Evolutionary conservation across 495 filamentous ascomycete species (phyloP), one percentile per base, ranked within the genome.

Genomic region (Tuber indicum): DNA sequence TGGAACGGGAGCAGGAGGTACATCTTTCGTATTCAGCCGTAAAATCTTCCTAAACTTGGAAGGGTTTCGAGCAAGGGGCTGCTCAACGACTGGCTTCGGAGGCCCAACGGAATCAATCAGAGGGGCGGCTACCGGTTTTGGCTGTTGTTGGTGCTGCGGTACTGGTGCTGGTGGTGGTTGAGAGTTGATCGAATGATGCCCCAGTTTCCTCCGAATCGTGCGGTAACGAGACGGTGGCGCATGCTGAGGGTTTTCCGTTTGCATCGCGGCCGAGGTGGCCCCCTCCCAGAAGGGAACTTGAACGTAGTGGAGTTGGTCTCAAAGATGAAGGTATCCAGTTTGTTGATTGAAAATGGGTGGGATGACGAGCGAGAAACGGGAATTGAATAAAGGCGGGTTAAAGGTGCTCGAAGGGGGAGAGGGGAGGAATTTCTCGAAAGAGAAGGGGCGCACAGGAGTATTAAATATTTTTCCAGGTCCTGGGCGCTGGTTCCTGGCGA

Each of bases 41-140:
- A 83, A 74, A 47, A 83, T 83, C 58, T 78, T 76, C 46, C 81
- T 74, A 44, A 83, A 83, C 49, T 78, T 77, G 9, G 81, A 82
- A 14, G 77, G 75, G 26, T 82, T 78, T 39, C 78, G 77, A 71
- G 77, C 45, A 32, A 81, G 72, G 26, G 74, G 78, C 43, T 76
- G 78, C 39, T 79, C 77, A 77, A 71, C 70, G 39, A 36, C 70
- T 32, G 78, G 70, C 44, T 70, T 80, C 46, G 72, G 70, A 77
- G 49, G 43, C 45, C 73, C 66, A 32, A 76, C 42, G 6, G 39
- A 46, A 44, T 44, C 23, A 21, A 47, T 74, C 52, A 47, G 43
- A 70, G 66, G n/a, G 5, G 70, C 73, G 69, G 72, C 26, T 21
- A 23, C 72, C 9, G 8, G 7, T 74, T 74, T 43, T 2, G 75